phyloP scores from a whole-genome alignment of 1,139 yeast genomes.

The Debaryomyces fabryi region DNA sequence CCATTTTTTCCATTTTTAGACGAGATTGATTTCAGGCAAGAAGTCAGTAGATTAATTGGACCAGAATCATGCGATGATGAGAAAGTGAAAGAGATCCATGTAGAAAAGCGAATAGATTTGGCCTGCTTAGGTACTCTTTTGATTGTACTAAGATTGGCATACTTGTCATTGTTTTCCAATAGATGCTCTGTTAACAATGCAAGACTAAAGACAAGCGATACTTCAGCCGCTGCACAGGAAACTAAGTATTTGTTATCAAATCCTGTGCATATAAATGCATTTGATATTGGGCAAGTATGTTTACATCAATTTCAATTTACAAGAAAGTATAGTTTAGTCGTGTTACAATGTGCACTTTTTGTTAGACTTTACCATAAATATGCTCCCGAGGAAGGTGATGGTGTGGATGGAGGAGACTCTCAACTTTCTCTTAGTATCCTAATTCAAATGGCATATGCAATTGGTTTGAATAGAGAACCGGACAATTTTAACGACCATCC shows the following conservation, averaged over 20 bases:
- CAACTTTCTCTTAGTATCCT: conserved; percentile 38
- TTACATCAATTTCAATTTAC: conserved; percentile 29
- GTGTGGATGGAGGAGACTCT: conserved; percentile 47
- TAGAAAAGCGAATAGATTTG: conserved; percentile 24
- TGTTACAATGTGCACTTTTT: conserved; percentile 38
- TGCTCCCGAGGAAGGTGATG: conserved; percentile 56
- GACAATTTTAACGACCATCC: conserved; percentile 20
- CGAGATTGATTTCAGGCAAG: conserved; percentile 26
- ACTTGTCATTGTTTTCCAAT: conserved; percentile 26
- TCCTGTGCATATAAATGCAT: conserved; percentile 30
- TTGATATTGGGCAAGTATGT: conserved; percentile 33
- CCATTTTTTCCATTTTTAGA: conserved; percentile 37
- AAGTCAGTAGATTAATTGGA: conserved; percentile 29
- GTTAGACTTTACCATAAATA: conserved; percentile 47
- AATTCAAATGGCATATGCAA: conserved; percentile 43
- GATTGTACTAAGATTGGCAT: conserved; percentile 24
- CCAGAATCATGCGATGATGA: conserved; percentile 25
- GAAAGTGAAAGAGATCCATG: conserved; percentile 15
- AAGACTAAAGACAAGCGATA: conserved; percentile 10
- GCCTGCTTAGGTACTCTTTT: conserved; percentile 25
- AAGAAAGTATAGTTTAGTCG: conserved; percentile 26
- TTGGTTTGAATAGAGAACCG: conserved; percentile 51
- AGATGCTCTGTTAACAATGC: conserved; percentile 6
- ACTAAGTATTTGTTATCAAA: conserved; percentile 29
- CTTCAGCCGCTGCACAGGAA: conserved; percentile 18